A percentile compares a stretch with the other conserved stretches of the same genome.
phyloP scores from a whole-genome alignment of 108 stramenopile species.

The Nitzschia putrida region DNA sequence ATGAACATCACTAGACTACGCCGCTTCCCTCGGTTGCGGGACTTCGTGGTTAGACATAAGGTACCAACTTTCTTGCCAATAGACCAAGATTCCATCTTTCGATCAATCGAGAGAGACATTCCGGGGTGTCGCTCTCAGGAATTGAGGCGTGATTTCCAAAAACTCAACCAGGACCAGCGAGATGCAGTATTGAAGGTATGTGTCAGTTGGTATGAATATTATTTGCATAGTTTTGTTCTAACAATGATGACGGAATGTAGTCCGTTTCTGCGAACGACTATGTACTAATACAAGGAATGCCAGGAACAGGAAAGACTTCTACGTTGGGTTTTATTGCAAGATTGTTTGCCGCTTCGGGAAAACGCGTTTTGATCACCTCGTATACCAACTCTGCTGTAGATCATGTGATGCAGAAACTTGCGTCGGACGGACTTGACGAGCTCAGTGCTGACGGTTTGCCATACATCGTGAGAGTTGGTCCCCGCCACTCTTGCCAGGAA shows the following conservation, averaged over 20 bases:
- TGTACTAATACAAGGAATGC: constrained; percentile 76
- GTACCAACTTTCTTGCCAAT: constrained; percentile 24
- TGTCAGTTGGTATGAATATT: too few relatives aligned
- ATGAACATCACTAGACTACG: constrained; percentile 2
- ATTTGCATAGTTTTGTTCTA: too few relatives aligned
- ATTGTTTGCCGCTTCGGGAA: constrained; percentile 82
- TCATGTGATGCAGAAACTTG: constrained; percentile 88
- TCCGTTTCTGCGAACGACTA: constrained; percentile 77
- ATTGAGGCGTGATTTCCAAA: constrained; percentile 54
- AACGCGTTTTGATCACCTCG: constrained; percentile 89
- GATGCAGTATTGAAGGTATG: constrained; percentile 66
- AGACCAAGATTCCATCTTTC: constrained; percentile 38
- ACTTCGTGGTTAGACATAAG: constrained; percentile 40
- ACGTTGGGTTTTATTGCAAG: constrained; percentile 85
- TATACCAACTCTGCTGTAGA: constrained; percentile 98
- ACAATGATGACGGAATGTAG: constrained; percentile 4
- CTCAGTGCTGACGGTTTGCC: constrained; percentile 19
- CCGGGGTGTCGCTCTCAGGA: constrained; percentile 63
- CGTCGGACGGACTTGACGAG: constrained; percentile 60
- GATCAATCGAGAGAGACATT: constrained; percentile 15
- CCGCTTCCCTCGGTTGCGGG: constrained; percentile 44
- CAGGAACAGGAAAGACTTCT: constrained; percentile 88
- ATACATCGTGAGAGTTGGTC: constrained; percentile 59
- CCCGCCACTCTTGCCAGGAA: constrained; percentile 56
- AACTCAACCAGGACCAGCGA: constrained; percentile 78